Conservation (phyloP, 768 basidiomycete genomes). For the Mycena capillaripes region DNA sequence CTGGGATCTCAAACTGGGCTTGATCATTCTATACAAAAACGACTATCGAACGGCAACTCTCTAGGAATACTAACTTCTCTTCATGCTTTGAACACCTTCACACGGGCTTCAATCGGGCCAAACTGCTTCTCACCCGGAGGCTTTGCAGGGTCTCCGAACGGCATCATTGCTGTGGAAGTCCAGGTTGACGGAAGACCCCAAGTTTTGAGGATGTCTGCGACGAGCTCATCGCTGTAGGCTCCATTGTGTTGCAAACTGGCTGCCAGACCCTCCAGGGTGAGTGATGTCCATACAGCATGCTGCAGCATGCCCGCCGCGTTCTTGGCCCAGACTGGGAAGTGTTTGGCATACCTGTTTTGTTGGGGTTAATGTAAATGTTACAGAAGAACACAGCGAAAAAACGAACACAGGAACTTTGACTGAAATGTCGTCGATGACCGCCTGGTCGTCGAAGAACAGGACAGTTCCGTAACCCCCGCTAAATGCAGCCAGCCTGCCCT, state of each 20-base stretch:
- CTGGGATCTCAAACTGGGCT: no score
- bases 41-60: no score
- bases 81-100: slow-evolving; percentile 28
- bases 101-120: slow-evolving; percentile 9
- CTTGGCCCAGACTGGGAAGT: slow-evolving; percentile 4
- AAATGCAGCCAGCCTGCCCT: background rate
- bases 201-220: slow-evolving; percentile 9
- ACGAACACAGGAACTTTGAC: slow-evolving; percentile 22
- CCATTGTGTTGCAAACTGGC: slow-evolving; percentile 22
- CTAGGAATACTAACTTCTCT: background rate
- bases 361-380: background rate
- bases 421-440: slow-evolving; percentile 16
- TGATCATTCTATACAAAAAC: background rate
- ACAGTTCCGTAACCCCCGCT: slow-evolving; percentile 19
- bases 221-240: slow-evolving; percentile 16
- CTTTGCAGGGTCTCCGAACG: slow-evolving; percentile 10
- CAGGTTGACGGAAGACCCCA: slow-evolving; percentile 20
- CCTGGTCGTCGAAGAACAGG: slow-evolving; percentile 31
- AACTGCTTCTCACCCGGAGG: slow-evolving; percentile 25
- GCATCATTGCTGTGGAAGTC: slow-evolving; percentile 29
- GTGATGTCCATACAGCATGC: slow-evolving; percentile 11
- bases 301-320: slow-evolving; percentile 16
- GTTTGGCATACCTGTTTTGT: background rate
- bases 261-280: slow-evolving; percentile 22
- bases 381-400: background rate